Evolutionary conservation across 495 filamentous ascomycete genomes (phyloP), one percentile per base, ranked within the genome.

Genomic region (Usnea hakonensis): DNA sequence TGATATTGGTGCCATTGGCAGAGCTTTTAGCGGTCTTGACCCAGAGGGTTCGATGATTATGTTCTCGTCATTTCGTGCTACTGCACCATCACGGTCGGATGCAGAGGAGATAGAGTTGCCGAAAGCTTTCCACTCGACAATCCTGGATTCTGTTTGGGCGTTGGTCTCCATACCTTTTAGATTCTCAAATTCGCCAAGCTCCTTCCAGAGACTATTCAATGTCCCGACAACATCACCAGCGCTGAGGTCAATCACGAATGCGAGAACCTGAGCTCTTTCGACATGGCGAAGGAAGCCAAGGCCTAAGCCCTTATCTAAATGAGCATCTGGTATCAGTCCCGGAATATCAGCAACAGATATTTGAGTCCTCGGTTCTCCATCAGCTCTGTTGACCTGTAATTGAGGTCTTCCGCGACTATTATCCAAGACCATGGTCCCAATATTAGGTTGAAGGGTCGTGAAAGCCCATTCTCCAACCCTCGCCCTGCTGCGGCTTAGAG

Each of bases 281-380:
- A 97, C 87, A 73, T 98, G 94, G 10, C 95, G 86, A 28, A 98
- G 78, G 69, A 98, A 98, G 28, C 88, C 90, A 21, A 95, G 85
- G 0, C 94, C 94, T 13, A 98, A 81, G 1, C 94, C 94, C 63
- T 89, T 88, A 74, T 97, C 92, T 7, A 95, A 79, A 76, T 97
- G 92, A 1, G 94, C 94, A 67, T 88, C 89, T 67, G 90, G 82
- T 60, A 98, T 88, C 55, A 98, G 76, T 13, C 94, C 94, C 14
- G 94, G 94, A 62, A 98, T 97, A 72, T 98, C 94, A 8, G 94
- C 94, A 62, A 98, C 88, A 9, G 91, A 95, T 72, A 97, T 95
- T 37, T 86, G 82, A 0, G 87, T 90, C 14, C 91, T 79, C 37
- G 63, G 76, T 30, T 68, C 64, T 44, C 61, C 62, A 41, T 40